These are phyloP conservation scores for Quillaja saponaria DNA, from an alignment of 306 rosid genomes.

Conservation along the genomic window DNA sequence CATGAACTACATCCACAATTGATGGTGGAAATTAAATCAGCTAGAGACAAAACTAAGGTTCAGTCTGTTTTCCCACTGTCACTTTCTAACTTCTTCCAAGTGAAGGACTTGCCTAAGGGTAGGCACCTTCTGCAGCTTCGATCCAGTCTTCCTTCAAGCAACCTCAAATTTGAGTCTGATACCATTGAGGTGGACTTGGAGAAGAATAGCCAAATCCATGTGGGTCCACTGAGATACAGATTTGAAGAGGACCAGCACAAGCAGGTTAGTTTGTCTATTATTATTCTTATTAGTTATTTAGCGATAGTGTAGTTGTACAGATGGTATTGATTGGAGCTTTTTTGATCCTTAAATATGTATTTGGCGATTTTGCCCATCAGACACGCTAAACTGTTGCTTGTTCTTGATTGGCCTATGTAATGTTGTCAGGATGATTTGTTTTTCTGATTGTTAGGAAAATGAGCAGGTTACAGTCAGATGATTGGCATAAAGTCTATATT, in stretches of 20 bases:
- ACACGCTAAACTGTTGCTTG: not conserved
- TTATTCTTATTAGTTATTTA: constrained; percentile 6
- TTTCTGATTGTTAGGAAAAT: not conserved
- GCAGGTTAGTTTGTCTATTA: constrained; percentile 58
- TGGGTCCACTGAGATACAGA: constrained; percentile 79
- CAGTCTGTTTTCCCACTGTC: constrained; percentile 80
- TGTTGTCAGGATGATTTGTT: not conserved
- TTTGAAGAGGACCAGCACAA: constrained; percentile 63
- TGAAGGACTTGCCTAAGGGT: constrained; percentile 80
- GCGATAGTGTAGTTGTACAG: not conserved
- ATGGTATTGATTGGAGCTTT: not conserved
- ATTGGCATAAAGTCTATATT: too few relatives aligned
- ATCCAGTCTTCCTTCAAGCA: constrained; percentile 60
- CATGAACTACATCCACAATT: constrained; percentile 66
- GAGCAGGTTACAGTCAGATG: too few relatives aligned
- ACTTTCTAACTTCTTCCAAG: constrained; percentile 93
- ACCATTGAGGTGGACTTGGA: constrained; percentile 81
- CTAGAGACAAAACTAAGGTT: constrained; percentile 55
- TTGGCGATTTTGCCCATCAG: not conserved
- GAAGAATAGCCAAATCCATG: constrained; percentile 66
- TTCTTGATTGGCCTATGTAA: too few relatives aligned
- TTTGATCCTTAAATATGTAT: too few relatives aligned
- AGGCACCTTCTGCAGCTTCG: constrained; percentile 81
- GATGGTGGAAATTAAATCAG: constrained; percentile 86
- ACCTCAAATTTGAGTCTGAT: constrained; percentile 79